Base-by-base conservation (phyloP, 768 basidiomycete genomes). In the Tricholoma furcatifolium region DNA sequence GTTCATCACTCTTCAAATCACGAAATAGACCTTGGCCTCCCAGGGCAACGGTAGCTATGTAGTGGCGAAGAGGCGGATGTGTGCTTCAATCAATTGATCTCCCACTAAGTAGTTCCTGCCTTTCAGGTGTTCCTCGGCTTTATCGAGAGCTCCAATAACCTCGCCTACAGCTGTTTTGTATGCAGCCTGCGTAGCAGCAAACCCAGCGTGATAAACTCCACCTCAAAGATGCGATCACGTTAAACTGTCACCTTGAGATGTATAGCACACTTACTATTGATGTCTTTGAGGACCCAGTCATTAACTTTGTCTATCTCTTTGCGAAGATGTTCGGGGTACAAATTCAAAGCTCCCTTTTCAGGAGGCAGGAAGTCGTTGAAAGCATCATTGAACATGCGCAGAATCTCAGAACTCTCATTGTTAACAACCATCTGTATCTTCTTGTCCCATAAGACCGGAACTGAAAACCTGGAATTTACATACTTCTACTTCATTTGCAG, bases 341-440 rank as follows among this genome's bases (percentile, higher is more conserved):
- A 74, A 62, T 94, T 85, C 44, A 88, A 58, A 21, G 73, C 69
- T 3, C 82, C 83, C 57, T 84, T 81, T 2, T 88, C 85, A 1
- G 74, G 67, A 1, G 88, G 78, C 3, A 96, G 47, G 20, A 87
- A 60, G n/a, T 85, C 74, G 67, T 97, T 85, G 74, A 96, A 95
- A 2, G 80, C 85, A 12, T 78, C 76, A 70, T 98, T 96, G 72
- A 98, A 81, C 11, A 95, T 91, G 50, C 96, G 85, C 62, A 98
- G 93, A 65, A 98, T 94, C 72, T 98, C 96, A 0, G 88, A 84
- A 57, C 85, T 88, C 65, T 98, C 96, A 66, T 98, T 98, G 75
- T 93, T 98, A 53, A 98, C 96, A 60, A 98, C 87, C 35, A 88
- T 88, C 43, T 85, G 71, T 38, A 65, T 71, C 68, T 94, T 90